Base-by-base conservation (phyloP, 176 grass and related monocot genomes). In the Triticum timopheevii region DNA sequence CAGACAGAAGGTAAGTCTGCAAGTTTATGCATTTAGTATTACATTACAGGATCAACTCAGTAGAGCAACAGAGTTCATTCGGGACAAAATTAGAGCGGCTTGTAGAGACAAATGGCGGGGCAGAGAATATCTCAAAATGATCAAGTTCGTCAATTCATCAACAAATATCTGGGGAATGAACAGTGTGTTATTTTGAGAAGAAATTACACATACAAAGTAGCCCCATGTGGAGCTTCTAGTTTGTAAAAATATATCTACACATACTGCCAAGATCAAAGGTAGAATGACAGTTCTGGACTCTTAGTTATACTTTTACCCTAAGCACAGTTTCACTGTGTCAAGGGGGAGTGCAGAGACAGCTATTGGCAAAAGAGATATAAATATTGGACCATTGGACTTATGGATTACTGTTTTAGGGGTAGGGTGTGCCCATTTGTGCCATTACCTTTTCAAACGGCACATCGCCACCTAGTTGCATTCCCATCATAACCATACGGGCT, bases 401-500 rank as follows among this genome's bases (percentile, higher is more conserved):
- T 17, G 13, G 15, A 25, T 79, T 45, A 59, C 39, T 64, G 22
- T 38, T 61, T 69, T 5, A 78, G 4, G 79, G 54, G 54, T 8
- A 84, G 50, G n/a, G 20, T 78, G 49, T 24, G 10, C 11, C 22
- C 12, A 82, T 23, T 82, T 82, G 22, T 77, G 4, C 5, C 40
- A 73, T 39, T 93, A 98, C 95, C 95, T 98, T 95, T 81, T 87
- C 73, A 73, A 98, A 98, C 23, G 95, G 95, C 27, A 98, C 78
- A 69, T 98, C 86, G 28, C 91, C 95, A 28, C 93, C 89, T 81
- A 98, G 91, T 92, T 95, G 86, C 86, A 95, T 90, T 13, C 91
- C 95, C 65, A 98, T 76, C 95, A 98, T 95, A 50, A 98, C 95
- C 95, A 98, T 98, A 50, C 93, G 85, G 68, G 95, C 95, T 39